Percentiles rank a stretch among this genome's conserved stretches.
Conservation (phyloP, 495 filamentous ascomycete species). For the Neurospora intermedia region DNA sequence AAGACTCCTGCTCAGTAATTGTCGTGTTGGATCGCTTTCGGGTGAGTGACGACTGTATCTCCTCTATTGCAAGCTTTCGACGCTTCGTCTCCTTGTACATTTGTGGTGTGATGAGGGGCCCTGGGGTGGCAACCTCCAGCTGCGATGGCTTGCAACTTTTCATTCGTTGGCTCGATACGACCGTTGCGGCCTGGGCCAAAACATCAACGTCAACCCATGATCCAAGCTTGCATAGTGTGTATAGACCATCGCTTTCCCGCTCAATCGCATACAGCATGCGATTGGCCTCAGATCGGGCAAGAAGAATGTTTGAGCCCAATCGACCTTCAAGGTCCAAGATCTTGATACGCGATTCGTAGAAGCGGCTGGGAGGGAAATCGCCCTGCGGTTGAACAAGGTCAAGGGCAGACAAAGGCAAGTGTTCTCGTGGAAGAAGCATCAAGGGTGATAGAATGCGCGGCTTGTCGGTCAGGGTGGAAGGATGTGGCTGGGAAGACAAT, state of each 20-base stretch:
- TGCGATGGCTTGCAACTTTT: slow-evolving; percentile 4
- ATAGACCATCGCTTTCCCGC: slow-evolving; percentile 53
- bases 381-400: slow-evolving; percentile 44
- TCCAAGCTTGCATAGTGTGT: slow-evolving; percentile 60
- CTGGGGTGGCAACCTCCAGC: slow-evolving; percentile 2
- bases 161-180: slow-evolving; percentile 22
- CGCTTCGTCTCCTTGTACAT: slow-evolving; percentile 36
- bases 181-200: slow-evolving; percentile 32
- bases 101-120: slow-evolving; percentile 23
- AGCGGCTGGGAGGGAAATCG: slow-evolving; percentile 38
- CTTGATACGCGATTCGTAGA: slow-evolving; percentile 51
- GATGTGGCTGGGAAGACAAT: slow-evolving; percentile 39
- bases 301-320: slow-evolving; percentile 47
- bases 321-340: slow-evolving; percentile 50
- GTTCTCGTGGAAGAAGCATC: slow-evolving; percentile 48
- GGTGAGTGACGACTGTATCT: slow-evolving; percentile 29
- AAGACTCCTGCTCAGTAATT: slow-evolving; percentile 25
- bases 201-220: slow-evolving; percentile 48
- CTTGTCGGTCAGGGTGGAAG: slow-evolving; percentile 44
- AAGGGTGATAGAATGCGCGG: slow-evolving; percentile 51
- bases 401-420: slow-evolving; percentile 49
- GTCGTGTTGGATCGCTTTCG: slow-evolving; percentile 18
- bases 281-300: slow-evolving; percentile 50
- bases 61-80: slow-evolving; percentile 41
- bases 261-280: slow-evolving; percentile 61